These are phyloP conservation scores for Arabidopsis suecica DNA, from an alignment of 345 rosid species.

Conservation along the genomic window DNA sequence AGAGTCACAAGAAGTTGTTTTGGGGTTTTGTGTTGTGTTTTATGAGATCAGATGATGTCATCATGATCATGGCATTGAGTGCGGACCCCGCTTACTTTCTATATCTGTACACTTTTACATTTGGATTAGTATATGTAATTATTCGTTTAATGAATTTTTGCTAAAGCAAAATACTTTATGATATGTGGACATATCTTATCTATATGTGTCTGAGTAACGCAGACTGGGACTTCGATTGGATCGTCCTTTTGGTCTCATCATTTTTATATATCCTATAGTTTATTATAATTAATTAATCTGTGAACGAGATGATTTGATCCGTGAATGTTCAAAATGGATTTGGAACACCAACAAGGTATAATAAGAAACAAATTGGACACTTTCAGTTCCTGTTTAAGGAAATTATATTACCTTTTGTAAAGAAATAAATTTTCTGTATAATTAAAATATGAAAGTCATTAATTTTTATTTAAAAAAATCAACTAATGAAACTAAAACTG, in stretches of 20 bases:
- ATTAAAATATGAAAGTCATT: not conserved
- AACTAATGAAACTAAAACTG: not conserved
- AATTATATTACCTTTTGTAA: not conserved
- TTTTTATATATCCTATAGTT: not conserved
- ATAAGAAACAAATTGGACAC: not conserved
- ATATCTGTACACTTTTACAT: slow-evolving; percentile 17
- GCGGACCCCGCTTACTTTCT: slow-evolving; percentile 30
- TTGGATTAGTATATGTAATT: not conserved
- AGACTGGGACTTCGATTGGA: slow-evolving; percentile 11
- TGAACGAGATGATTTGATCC: not conserved
- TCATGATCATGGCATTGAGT: slow-evolving; percentile 31
- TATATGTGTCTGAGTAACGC: slow-evolving; percentile 17
- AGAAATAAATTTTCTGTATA: not conserved
- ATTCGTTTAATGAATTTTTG: not conserved
- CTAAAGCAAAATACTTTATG: slow-evolving; percentile 9
- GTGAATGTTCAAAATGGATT: not conserved
- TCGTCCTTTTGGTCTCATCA: not conserved
- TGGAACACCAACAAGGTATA: not conserved
- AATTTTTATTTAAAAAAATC: not conserved
- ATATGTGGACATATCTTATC: slow-evolving; percentile 21
- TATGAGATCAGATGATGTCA: slow-evolving; percentile 42
- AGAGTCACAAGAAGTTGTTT: slow-evolving; percentile 33
- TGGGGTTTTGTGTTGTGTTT: slow-evolving; percentile 31
- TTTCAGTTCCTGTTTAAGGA: not conserved
- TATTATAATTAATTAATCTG: not conserved